These are phyloP conservation scores for Rhizomucor pusillus DNA, from an alignment of 371 early-diverging fungal genomes.

Conservation along the genomic window DNA sequence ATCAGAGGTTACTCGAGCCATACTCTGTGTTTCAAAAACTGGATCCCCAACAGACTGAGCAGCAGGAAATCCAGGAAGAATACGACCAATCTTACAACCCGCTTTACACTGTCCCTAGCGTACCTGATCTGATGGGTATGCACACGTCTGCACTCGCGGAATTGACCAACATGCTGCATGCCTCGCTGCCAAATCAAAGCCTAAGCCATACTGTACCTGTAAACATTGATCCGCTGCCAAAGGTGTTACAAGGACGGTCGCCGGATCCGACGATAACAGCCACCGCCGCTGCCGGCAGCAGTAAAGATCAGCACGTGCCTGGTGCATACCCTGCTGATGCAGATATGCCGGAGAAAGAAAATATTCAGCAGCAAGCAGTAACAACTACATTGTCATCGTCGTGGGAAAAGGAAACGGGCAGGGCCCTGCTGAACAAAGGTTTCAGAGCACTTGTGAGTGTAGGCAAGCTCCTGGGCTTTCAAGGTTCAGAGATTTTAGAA, in stretches of 20 bases:
- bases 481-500: constrained; percentile 30
- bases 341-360: neutral
- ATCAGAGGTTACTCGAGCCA: constrained; percentile 7
- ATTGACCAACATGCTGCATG: constrained; percentile 39
- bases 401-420: constrained; percentile 23
- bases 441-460: constrained; percentile 36
- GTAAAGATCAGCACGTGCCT: constrained; percentile 14
- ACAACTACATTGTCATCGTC: constrained; percentile 1
- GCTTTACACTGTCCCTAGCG: constrained; percentile 49
- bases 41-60: constrained; percentile 12
- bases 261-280: neutral
- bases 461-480: constrained; percentile 34
- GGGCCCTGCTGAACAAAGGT: constrained; percentile 34
- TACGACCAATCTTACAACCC: constrained; percentile 51
- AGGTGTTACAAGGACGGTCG: constrained; percentile 16
- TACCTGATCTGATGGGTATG: constrained; percentile 46
- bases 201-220: neutral
- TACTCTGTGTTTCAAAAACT: constrained; percentile 10
- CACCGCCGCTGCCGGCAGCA: too few relatives aligned
- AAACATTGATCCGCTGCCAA: constrained; percentile 30
- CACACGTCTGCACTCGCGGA: constrained; percentile 41
- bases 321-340: constrained; percentile 34
- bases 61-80: constrained; percentile 45
- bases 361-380: constrained; percentile 14
- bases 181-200: constrained; percentile 23